These are phyloP conservation scores for Curvularia sp. DNA, from an alignment of 2,329 filamentous ascomycete genomes.

Conservation along the genomic window DNA sequence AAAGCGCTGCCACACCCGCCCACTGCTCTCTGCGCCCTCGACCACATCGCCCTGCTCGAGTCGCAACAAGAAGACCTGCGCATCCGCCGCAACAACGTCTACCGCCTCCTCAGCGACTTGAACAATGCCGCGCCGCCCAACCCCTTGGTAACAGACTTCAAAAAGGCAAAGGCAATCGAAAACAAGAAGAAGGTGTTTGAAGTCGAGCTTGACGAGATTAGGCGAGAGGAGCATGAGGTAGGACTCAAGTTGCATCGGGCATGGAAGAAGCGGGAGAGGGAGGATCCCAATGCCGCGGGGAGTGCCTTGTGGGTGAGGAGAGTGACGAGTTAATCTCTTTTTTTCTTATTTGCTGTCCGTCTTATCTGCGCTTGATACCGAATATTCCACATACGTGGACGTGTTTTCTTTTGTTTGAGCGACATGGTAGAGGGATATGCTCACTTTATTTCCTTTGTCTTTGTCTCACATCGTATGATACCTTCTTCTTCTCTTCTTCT, in stretches of 20 bases:
- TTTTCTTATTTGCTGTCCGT: background rate
- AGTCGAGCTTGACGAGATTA: slow-evolving; percentile 49
- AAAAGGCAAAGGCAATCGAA: slow-evolving; percentile 44
- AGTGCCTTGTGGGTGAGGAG: slow-evolving; percentile 51
- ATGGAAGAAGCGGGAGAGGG: slow-evolving; percentile 49
- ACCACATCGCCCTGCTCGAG: slow-evolving; percentile 48
- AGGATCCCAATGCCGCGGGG: slow-evolving; percentile 41
- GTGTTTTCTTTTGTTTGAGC: background rate
- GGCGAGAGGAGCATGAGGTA: slow-evolving; percentile 49
- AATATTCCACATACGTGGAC: background rate
- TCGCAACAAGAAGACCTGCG: slow-evolving; percentile 50
- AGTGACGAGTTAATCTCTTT: slow-evolving; percentile 37
- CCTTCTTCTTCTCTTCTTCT: background rate
- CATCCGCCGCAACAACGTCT: slow-evolving; percentile 48
- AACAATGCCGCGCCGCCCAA: slow-evolving; percentile 47
- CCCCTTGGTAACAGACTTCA: slow-evolving; percentile 49
- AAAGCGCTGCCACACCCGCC: slow-evolving; percentile 52
- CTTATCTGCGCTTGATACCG: background rate
- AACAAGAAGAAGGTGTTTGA: slow-evolving; percentile 46
- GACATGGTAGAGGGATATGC: background rate
- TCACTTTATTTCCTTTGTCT: background rate
- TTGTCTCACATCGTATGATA: background rate
- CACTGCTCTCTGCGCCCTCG: slow-evolving; percentile 41
- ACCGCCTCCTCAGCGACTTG: slow-evolving; percentile 46
- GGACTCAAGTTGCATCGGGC: slow-evolving; percentile 51